Evolutionary conservation across 768 basidiomycete species (phyloP), one percentile per base, ranked within the genome.

Genomic region (Amanita jacksonii): DNA sequence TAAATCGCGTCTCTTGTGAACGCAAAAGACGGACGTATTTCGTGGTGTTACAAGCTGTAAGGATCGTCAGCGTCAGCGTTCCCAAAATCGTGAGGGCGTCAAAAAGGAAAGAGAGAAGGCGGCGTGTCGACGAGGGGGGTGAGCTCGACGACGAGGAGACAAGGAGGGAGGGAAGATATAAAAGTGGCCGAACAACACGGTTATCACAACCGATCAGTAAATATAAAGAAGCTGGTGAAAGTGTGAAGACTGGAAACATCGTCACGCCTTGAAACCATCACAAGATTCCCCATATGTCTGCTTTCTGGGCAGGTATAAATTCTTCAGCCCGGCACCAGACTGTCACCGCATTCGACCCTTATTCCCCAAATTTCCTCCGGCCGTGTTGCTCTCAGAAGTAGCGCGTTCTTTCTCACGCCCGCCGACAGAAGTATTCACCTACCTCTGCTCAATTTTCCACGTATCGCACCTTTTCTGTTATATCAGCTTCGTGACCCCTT

Each of bases 41-140:
- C 24, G 44, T 30, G 44, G 31, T 40, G 25, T 16, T 10, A 44
- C 43, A 25, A 6, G 12, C 44, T 45, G 36, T 34, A 22, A 24
- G 16, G n/a, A 52, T 51, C 51, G 57, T 57, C 57, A 64, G 66
- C 61, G 68, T 70, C 59, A 71, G 68, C 68, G 66, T 45, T 16
- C 67, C 49, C 56, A 51, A 45, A 54, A 64, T 70, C 71, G 72
- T 68, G 61, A 69, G 50, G 53, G 51, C 54, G 53, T 57, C 50
- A 47, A 33, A 48, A 47, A 49, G 53, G 55, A 48, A 50, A 52
- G 41, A 52, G 52, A 53, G 49, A 48, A 50, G 55, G 50, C 57
- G 47, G 43, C 51, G 43, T 45, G 61, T 52, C 61, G 62, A 52
- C 49, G 64, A 55, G 61, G 61, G 52, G 55, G 62, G 57, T 57